Base-by-base conservation (phyloP, 2,329 filamentous ascomycete genomes). In the Dactylellina cionopaga region DNA sequence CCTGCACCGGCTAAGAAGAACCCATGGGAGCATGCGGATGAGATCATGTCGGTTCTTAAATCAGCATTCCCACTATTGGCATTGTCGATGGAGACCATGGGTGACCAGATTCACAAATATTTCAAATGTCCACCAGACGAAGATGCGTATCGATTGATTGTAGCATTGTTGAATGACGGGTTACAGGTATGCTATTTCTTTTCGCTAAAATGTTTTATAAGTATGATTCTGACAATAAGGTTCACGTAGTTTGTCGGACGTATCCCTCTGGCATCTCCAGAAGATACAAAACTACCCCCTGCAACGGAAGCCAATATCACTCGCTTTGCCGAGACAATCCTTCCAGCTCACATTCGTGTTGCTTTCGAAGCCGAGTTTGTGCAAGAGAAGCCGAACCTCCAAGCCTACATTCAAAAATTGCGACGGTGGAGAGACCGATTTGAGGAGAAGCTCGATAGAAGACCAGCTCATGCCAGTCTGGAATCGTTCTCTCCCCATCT, bases 81-180 rank as follows among this genome's bases (percentile, higher is more conserved):
- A 7, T 83, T 98, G 43, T 97, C 94, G 0, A 98, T 99, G 95
- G 95, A 99, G 82, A 96, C 94, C 0, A 99, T 98, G 92, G 93
- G 98, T 27, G 95, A 99, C 79, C 94, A 98, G 81, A 96, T 99
- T 69, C 91, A 95, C 80, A 98, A 98, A 84, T 90, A 98, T 81
- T 99, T 99, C 86, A 99, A 99, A 82, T 98, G 95, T 78, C 94
- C 94, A 11, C 94, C 94, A 0, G 95, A 99, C 77, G 95, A 99
- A 80, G 95, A 99, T 82, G 96, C 95, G 1, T 98, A 98, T 81
- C 87, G 95, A 52, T 85, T 99, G 13, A 99, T 99, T 75, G 94
- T 98, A n/a, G 96, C 95, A 1, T 83, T 99, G 9, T 87, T 99
- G 19, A 99, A 99, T 79, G 95, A 99, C 80, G 95, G 92, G 0